Conservation (phyloP, 192 early-diverging fungal species). For the Entomortierella chlamydospora region DNA sequence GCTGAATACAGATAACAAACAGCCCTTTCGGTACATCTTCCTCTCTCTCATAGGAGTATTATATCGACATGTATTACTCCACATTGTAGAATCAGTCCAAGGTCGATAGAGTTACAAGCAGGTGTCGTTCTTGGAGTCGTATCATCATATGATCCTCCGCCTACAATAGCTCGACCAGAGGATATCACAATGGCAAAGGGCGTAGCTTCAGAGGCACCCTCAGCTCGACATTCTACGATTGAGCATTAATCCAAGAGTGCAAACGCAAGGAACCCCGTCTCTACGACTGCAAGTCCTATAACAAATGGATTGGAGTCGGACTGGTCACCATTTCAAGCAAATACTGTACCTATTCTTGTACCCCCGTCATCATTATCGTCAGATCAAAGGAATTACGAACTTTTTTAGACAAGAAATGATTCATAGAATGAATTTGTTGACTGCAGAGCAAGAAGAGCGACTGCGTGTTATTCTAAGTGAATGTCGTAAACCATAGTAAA, state of each 20-base stretch:
- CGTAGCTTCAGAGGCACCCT: not conserved
- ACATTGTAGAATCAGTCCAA: conserved; percentile 17
- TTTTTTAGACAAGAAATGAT: conserved; percentile 32
- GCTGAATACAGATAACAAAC: not conserved
- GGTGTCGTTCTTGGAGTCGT: conserved; percentile 40
- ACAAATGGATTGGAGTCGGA: conserved; percentile 1
- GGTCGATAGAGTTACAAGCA: conserved; percentile 28
- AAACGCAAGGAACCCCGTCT: not conserved
- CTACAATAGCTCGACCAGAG: conserved; percentile 1
- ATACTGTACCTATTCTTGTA: not conserved
- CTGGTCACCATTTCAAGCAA: conserved; percentile 38
- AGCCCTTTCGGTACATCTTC: too few relatives aligned
- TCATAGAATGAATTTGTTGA: conserved; percentile 25
- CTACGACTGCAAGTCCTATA: not conserved
- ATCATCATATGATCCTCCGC: conserved; percentile 19
- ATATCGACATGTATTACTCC: not conserved
- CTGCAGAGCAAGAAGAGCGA: conserved; percentile 42
- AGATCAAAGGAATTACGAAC: not conserved
- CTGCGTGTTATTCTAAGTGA: conserved; percentile 13
- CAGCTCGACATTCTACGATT: not conserved
- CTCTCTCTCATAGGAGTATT: not conserved
- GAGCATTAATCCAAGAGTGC: not conserved
- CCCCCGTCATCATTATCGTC: not conserved
- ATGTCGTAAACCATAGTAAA: not conserved
- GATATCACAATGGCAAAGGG: conserved; percentile 4